Base-by-base conservation (phyloP, 768 basidiomycete genomes). In the Exsudoporus frostii region DNA sequence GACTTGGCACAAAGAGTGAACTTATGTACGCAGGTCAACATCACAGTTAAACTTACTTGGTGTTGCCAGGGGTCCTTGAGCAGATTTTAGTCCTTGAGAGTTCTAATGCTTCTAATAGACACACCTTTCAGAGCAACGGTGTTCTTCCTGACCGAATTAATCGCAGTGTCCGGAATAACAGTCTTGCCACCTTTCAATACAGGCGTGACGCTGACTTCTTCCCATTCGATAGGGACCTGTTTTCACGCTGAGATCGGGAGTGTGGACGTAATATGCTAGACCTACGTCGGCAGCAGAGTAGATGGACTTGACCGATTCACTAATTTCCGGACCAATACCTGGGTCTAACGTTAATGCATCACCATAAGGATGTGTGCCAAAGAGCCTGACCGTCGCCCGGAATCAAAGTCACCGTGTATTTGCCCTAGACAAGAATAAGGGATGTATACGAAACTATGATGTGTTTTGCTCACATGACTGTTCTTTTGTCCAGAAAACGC, bases 251-350 rank as follows among this genome's bases (percentile, higher is more conserved):
- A 63, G 57, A 45, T 5, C 54, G 40, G 33, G n/a, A 19, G 47
- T 32, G 50, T 20, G 37, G 43, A 56, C 29, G 20, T 46, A 49
- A 57, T 22, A 24, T 25, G 22, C 32, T 46, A 32, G 37, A 63
- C 73, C 47, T 65, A 92, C 93, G 49, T 88, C 81, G 59, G 97
- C 96, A 59, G 90, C 88, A 34, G 77, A 74, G 73, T 96, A 98
- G 68, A 99, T 98, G 58, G 84, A 77, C 75, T 96, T 97, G 66
- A 99, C 86, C 58, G 94, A 88, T 79, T 97, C 81, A 74, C 92
- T 90, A 64, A 99, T 98, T 78, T 99, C 97, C 34, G 97, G 95
- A 41, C 97, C 97, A 77, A 99, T 99, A 70, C 96, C 95, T 95
- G 63, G 19, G 15, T 19, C 29, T 54, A 53, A 60, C 44, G 58